Percentiles rank a stretch among this genome's conserved stretches.
Evolutionary conservation across 2,329 filamentous ascomycete genomes (phyloP).

Genomic region (Fusarium oxysporum): DNA sequence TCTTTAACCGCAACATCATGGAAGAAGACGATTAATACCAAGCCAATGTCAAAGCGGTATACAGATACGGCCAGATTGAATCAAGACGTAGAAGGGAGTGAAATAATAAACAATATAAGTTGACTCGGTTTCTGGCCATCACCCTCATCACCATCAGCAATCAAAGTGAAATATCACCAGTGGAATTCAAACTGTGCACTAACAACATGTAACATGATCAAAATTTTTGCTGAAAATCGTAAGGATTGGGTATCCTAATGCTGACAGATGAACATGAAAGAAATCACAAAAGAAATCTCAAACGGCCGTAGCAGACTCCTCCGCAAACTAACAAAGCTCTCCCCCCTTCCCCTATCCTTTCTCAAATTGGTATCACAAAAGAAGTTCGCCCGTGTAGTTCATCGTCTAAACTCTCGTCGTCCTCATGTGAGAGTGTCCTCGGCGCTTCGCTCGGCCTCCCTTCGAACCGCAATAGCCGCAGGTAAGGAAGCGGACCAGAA

Average conservation of each 20-base stretch:
- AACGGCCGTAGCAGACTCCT: slow-evolving; percentile 18
- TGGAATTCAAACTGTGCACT: not conserved
- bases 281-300: slow-evolving; percentile 27
- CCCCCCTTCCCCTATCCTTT: not conserved
- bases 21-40: slow-evolving; percentile 55
- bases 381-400: not conserved
- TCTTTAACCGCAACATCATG: slow-evolving; percentile 78
- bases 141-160: not conserved
- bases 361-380: slow-evolving; percentile 22
- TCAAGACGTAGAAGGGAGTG: not conserved
- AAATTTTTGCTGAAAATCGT: slow-evolving; percentile 5
- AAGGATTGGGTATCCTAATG: slow-evolving; percentile 48
- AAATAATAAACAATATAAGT: not conserved
- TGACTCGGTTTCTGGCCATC: not conserved
- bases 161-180: not conserved
- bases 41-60: not conserved
- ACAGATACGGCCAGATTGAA: too few species aligned
- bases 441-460: slow-evolving; percentile 25
- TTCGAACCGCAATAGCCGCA: slow-evolving; percentile 58
- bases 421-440: slow-evolving; percentile 27
- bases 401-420: slow-evolving; percentile 31
- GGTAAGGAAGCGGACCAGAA: slow-evolving; percentile 74
- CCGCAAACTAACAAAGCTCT: not conserved
- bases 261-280: slow-evolving; percentile 25
- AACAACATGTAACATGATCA: not conserved